phyloP scores from a whole-genome alignment of 129 eudicot genomes.

The Artemisia tridentata region DNA sequence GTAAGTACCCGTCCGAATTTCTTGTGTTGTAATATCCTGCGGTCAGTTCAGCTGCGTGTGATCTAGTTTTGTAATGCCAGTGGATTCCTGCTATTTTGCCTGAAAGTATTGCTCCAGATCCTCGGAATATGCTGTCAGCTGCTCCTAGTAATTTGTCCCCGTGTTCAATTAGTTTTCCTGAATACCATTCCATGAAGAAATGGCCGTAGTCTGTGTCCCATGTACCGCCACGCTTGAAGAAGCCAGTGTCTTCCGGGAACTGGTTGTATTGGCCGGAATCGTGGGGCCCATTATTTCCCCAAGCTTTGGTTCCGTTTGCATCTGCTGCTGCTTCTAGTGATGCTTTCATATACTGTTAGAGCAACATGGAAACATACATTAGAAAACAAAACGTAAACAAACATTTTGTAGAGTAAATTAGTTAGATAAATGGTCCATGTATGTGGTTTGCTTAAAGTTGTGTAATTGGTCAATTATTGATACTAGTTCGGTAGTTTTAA shows the following conservation, averaged over 20 bases:
- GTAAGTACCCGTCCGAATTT: constrained; percentile 66
- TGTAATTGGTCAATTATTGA: not conserved
- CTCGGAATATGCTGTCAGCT: constrained; percentile 68
- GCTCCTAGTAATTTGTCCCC: constrained; percentile 68
- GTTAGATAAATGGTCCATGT: too few relatives aligned
- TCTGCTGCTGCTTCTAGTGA: constrained; percentile 84
- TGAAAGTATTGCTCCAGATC: constrained; percentile 74
- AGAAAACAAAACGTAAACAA: not conserved
- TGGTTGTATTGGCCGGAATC: constrained; percentile 87
- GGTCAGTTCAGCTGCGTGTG: constrained; percentile 94
- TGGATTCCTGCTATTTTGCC: constrained; percentile 95
- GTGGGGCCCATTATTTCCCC: constrained; percentile 89
- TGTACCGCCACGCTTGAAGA: constrained; percentile 71
- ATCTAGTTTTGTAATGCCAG: constrained; percentile 89
- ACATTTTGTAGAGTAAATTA: too few relatives aligned
- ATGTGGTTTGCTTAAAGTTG: too few relatives aligned
- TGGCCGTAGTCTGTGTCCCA: constrained; percentile 83
- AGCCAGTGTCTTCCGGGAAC: constrained; percentile 86
- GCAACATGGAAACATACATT: not conserved
- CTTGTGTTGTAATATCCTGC: constrained; percentile 89
- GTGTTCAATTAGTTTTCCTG: constrained; percentile 73
- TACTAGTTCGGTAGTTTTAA: not conserved
- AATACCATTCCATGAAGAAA: constrained; percentile 89
- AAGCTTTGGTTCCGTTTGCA: constrained; percentile 54
- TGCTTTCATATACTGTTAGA: constrained; percentile 84